phyloP scores from a whole-genome alignment of 768 basidiomycete species.

The Leccinum obscurum region DNA sequence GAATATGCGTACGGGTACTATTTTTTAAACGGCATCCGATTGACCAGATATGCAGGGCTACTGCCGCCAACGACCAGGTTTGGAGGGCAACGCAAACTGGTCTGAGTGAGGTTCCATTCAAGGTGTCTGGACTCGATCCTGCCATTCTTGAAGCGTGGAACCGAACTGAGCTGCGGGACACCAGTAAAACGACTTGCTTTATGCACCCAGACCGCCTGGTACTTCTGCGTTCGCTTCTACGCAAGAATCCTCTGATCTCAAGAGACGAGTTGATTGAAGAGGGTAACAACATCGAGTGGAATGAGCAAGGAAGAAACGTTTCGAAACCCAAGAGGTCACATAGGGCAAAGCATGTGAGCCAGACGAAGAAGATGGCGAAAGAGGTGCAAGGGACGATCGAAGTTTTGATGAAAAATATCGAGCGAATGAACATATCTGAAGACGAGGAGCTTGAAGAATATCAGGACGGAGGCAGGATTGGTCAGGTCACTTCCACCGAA shows the following conservation, averaged over 20 bases:
- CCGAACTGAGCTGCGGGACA: constrained; percentile 32
- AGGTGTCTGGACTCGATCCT: constrained; percentile 45
- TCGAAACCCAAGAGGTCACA: constrained; percentile 7
- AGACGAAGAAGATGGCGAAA: constrained; percentile 20
- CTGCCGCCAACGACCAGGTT: constrained; percentile 49
- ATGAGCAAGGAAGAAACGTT: constrained; percentile 36
- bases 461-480: not conserved
- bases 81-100: constrained; percentile 63
- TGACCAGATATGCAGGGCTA: constrained; percentile 29
- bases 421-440: constrained; percentile 11
- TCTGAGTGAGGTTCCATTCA: constrained; percentile 58
- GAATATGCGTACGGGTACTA: constrained; percentile 61
- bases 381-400: constrained; percentile 27
- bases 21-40: too few relatives aligned
- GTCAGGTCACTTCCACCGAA: not conserved
- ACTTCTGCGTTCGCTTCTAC: constrained; percentile 46
- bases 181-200: constrained; percentile 25
- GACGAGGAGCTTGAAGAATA: constrained; percentile 6
- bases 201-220: constrained; percentile 58
- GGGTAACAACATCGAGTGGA: constrained; percentile 37
- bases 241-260: constrained; percentile 45
- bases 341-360: constrained; percentile 8
- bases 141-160: constrained; percentile 59
- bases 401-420: constrained; percentile 15
- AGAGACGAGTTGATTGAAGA: constrained; percentile 38